A percentile compares a stretch with the other conserved stretches of the same genome.
These are phyloP conservation scores for Balamuthia mandrillaris DNA, from an alignment of 208 protist species.

Conservation along the genomic window DNA sequence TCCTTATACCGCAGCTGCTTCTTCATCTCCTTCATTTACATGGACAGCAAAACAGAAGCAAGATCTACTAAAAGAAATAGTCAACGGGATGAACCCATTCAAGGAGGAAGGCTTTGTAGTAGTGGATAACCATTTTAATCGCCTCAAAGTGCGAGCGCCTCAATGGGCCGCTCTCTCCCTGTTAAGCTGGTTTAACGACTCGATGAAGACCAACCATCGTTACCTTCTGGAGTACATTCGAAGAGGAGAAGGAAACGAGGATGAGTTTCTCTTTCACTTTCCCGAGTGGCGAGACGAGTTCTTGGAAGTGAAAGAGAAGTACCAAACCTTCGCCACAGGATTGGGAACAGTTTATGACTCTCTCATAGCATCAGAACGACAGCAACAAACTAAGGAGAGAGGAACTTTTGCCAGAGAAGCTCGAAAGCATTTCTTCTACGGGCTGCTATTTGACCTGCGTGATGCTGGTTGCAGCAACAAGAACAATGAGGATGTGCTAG, in stretches of 20 bases:
- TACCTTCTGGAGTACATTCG: neutral
- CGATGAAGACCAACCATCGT: slow-evolving; percentile 1
- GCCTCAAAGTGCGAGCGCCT: neutral
- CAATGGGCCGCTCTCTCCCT: neutral
- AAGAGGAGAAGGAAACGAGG: neutral
- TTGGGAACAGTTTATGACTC: neutral
- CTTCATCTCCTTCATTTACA: too few species aligned
- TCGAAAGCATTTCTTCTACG: slow-evolving; percentile 6
- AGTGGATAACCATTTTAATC: neutral
- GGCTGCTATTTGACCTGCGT: too few species aligned
- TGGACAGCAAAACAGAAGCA: too few species aligned
- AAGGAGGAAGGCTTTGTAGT: neutral
- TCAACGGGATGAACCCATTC: neutral
- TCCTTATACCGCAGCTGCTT: too few species aligned
- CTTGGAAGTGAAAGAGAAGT: neutral
- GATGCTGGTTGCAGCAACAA: too few species aligned
- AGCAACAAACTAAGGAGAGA: neutral
- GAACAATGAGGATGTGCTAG: too few species aligned
- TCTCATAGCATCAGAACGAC: too few species aligned
- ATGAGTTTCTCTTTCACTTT: neutral
- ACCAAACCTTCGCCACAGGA: neutral
- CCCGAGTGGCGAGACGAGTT: neutral
- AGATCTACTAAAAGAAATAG: too few species aligned
- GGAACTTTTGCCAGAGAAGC: neutral
- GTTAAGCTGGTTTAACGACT: neutral